A percentile compares a stretch with the other conserved stretches of the same genome.
phyloP scores from a whole-genome alignment of 1,284 basidiomycete genomes.

The Caloboletus inedulis region DNA sequence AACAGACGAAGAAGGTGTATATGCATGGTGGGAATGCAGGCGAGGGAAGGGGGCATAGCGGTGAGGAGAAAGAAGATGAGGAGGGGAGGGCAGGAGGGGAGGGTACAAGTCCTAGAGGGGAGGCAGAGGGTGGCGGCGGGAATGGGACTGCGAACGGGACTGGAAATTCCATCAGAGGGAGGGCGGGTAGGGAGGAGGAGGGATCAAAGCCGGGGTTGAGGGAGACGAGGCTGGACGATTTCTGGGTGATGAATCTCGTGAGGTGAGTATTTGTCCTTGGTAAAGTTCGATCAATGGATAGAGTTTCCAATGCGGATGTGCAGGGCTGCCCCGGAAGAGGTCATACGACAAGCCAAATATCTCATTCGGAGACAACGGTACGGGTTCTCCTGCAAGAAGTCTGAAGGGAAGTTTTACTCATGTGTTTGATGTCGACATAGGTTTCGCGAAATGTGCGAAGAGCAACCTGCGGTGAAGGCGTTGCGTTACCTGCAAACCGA shows the following conservation, averaged over 20 bases:
- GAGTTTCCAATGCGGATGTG: background rate
- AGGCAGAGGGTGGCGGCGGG: background rate
- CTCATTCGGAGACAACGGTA: constrained; percentile 68
- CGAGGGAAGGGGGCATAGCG: constrained; percentile 17
- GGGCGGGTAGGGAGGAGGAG: constrained; percentile 13
- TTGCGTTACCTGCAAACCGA: constrained; percentile 67
- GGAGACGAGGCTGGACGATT: constrained; percentile 63
- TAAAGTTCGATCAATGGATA: background rate
- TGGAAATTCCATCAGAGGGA: background rate
- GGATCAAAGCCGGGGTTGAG: constrained; percentile 19
- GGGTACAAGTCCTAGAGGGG: background rate
- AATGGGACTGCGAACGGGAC: background rate
- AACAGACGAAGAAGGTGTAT: constrained; percentile 51
- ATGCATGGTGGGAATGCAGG: constrained; percentile 74
- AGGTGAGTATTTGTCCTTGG: constrained; percentile 40
- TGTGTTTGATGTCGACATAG: constrained; percentile 34
- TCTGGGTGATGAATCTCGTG: constrained; percentile 68
- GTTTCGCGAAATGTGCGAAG: constrained; percentile 76
- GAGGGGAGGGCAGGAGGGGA: background rate
- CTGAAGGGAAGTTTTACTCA: background rate
- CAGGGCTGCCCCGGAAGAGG: constrained; percentile 57
- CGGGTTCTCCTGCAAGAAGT: constrained; percentile 13
- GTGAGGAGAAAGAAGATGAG: constrained; percentile 19
- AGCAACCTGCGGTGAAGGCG: constrained; percentile 60
- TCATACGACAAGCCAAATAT: constrained; percentile 59